Conservation (phyloP, 1,284 basidiomycete species). For the Rhodotorula mucilaginosa region DNA sequence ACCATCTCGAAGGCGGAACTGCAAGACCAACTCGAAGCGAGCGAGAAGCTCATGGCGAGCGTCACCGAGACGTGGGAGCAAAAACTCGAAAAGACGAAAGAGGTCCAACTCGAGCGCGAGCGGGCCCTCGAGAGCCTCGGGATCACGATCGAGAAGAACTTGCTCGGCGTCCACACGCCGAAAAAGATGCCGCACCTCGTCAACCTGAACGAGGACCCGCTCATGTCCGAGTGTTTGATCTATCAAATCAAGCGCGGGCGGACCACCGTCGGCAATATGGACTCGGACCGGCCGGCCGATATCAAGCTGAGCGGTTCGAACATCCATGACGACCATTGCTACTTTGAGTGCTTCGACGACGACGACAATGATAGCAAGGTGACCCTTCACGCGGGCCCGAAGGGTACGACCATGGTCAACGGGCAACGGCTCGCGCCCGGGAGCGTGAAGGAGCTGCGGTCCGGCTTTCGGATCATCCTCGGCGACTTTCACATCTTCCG, state of each 20-base stretch:
- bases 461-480: slow-evolving; percentile 92
- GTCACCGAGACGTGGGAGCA: slow-evolving; percentile 98
- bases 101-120: slow-evolving; percentile 93
- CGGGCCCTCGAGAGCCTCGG: slow-evolving; percentile 95
- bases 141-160: slow-evolving; percentile 93
- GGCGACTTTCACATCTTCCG: slow-evolving; percentile 97
- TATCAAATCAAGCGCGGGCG: slow-evolving; percentile 82
- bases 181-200: slow-evolving; percentile 97
- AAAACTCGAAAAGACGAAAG: slow-evolving; percentile 86
- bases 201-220: slow-evolving; percentile 61
- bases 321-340: slow-evolving; percentile 88
- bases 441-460: slow-evolving; percentile 73
- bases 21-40: slow-evolving; percentile 92
- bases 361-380: slow-evolving; percentile 53
- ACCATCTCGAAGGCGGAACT: slow-evolving; percentile 95
- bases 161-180: slow-evolving; percentile 94
- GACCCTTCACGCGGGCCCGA: slow-evolving; percentile 69
- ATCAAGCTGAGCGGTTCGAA: slow-evolving; percentile 91
- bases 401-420: slow-evolving; percentile 88
- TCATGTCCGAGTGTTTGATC: slow-evolving; percentile 46
- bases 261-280: slow-evolving; percentile 78
- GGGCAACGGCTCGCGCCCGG: slow-evolving; percentile 77
- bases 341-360: slow-evolving; percentile 66
- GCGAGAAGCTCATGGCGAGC: slow-evolving; percentile 94
- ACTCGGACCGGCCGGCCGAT: slow-evolving; percentile 73